Conservation (phyloP, 768 basidiomycete genomes). For the Dioszegia hungarica region DNA sequence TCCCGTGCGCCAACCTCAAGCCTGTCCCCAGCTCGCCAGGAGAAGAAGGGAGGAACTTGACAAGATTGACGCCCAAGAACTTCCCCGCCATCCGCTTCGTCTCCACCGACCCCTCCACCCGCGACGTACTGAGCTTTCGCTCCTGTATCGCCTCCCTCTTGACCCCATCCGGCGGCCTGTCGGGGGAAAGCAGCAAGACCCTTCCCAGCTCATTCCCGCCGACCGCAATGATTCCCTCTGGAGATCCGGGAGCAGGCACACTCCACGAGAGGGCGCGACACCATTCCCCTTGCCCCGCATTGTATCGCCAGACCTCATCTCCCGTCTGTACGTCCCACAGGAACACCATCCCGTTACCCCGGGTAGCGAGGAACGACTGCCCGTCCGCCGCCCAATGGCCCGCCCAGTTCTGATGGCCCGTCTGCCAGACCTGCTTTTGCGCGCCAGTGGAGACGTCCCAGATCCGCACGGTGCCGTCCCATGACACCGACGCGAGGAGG, state of each 20-base stretch:
- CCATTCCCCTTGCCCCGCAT: neutral
- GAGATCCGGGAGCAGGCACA: neutral
- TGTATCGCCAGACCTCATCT: slow-evolving; percentile 2
- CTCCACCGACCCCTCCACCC: neutral
- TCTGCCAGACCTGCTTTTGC: neutral
- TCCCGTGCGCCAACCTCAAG: neutral
- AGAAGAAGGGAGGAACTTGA: neutral
- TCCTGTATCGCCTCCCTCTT: neutral
- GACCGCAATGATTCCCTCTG: neutral
- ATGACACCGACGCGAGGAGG: neutral
- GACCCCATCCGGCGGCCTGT: neutral
- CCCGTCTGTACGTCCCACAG: slow-evolving; percentile 4
- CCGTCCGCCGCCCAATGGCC: neutral
- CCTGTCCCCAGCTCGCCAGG: neutral
- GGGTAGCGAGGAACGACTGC: neutral
- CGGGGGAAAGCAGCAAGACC: neutral
- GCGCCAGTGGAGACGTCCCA: neutral
- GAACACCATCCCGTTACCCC: neutral
- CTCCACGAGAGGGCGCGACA: neutral
- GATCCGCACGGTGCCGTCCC: slow-evolving; percentile 2
- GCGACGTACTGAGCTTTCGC: neutral
- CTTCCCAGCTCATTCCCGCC: neutral
- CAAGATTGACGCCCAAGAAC: neutral
- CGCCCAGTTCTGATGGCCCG: neutral
- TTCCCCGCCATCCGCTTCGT: neutral